Percentiles rank a stretch among this genome's conserved stretches.
Evolutionary conservation across 495 filamentous ascomycete species (phyloP).

Genomic region (Hypoxylon perforatum): DNA sequence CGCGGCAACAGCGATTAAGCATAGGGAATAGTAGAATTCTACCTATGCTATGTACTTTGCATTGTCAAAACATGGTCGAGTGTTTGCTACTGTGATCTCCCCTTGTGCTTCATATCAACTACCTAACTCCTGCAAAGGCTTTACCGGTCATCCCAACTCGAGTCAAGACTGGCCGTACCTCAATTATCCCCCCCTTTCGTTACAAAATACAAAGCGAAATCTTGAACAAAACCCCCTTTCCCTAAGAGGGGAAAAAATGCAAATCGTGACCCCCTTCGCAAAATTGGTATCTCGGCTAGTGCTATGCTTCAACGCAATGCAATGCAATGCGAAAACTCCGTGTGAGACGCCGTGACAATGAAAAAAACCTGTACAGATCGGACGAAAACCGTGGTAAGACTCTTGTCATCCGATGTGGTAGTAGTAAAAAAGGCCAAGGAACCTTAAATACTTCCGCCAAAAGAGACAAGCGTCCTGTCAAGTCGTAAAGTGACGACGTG

Average conservation of each 20-base stretch:
- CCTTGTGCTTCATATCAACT: background rate
- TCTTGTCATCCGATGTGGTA: background rate
- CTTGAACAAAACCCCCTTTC: background rate
- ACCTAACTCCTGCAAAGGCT: too few relatives aligned
- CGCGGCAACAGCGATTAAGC: background rate
- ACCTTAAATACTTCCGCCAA: background rate
- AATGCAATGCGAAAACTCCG: conserved; percentile 8
- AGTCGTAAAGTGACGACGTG: background rate
- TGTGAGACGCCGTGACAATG: conserved; percentile 18
- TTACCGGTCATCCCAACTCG: too few relatives aligned
- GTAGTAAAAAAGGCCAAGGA: background rate
- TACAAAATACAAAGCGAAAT: too few relatives aligned
- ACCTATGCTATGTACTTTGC: conserved; percentile 12
- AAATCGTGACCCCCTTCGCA: background rate
- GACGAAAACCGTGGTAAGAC: too few relatives aligned
- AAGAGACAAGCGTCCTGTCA: conserved; percentile 2
- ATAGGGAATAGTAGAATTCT: conserved; percentile 17
- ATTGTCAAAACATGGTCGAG: background rate
- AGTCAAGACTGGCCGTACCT: too few relatives aligned
- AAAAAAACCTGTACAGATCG: background rate
- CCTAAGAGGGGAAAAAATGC: conserved; percentile 12
- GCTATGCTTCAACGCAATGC: conserved; percentile 13
- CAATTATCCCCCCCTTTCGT: too few relatives aligned
- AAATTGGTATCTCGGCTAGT: conserved; percentile 27
- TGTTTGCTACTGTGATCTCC: conserved; percentile 1